Evolutionary conservation across 345 rosid species (phyloP).

Genomic region (Populus euphratica): DNA sequence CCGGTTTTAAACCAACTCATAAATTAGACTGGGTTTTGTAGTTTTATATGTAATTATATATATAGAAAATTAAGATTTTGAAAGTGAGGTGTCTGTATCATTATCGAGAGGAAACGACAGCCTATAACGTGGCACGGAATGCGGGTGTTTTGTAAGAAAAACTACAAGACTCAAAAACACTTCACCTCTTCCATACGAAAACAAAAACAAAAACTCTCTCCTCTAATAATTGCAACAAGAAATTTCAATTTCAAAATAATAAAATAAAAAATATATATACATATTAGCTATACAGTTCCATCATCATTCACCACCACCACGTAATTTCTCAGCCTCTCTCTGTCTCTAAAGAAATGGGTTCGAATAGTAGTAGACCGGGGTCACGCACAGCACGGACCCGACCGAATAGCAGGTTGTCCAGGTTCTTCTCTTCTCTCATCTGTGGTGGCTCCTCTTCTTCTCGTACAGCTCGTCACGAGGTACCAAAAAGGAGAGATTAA

Average conservation of each 20-base stretch:
- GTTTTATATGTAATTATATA: no score
- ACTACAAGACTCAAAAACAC: background rate
- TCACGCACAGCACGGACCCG: conserved; percentile 32
- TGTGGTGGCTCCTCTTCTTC: conserved; percentile 55
- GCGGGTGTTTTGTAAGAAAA: background rate
- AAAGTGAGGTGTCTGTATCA: background rate
- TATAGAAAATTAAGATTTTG: background rate
- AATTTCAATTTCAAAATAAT: no score
- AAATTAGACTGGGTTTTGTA: no score
- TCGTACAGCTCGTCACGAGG: conserved; percentile 37
- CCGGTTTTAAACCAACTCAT: no score
- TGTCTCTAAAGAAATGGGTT: conserved; percentile 39
- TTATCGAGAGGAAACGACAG: background rate
- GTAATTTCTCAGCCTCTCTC: background rate
- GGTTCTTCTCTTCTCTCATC: conserved; percentile 34
- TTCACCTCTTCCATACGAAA: no score
- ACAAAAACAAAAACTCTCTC: background rate
- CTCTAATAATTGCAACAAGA: background rate
- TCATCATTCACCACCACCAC: background rate
- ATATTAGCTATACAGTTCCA: background rate
- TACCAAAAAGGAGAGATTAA: conserved; percentile 6
- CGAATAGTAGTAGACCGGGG: conserved; percentile 43
- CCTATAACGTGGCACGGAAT: background rate
- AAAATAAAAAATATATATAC: no score
- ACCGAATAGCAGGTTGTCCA: conserved; percentile 28